A percentile compares a stretch with the other conserved stretches of the same genome.
Conservation (phyloP, 2,329 filamentous ascomycete genomes). For the Byssochlamys sp. region DNA sequence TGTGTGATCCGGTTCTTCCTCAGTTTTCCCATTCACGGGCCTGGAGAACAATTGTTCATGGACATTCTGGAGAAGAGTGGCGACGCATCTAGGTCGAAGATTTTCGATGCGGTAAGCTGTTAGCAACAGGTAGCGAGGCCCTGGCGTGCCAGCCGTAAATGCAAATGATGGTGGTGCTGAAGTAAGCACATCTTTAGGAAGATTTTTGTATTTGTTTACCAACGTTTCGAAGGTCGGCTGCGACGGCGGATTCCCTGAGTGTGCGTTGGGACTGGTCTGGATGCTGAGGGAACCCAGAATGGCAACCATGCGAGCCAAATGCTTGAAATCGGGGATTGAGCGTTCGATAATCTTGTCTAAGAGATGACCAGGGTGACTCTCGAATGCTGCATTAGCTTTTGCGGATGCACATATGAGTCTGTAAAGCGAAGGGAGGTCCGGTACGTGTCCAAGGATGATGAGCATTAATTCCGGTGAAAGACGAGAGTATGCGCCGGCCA, state of each 20-base stretch:
- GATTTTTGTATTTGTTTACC: background rate
- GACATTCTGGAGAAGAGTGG: slow-evolving; percentile 3
- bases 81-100: slow-evolving; percentile 4
- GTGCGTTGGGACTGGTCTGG: background rate
- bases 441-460: background rate
- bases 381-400: slow-evolving; percentile 1
- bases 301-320: slow-evolving; percentile 4
- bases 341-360: slow-evolving; percentile 2
- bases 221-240: background rate
- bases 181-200: slow-evolving; percentile 1
- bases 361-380: background rate
- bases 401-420: slow-evolving; percentile 2
- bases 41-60: slow-evolving; percentile 2
- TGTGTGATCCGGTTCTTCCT: background rate
- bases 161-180: slow-evolving; percentile 1
- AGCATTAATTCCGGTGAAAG: background rate
- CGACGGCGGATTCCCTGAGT: background rate
- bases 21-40: background rate
- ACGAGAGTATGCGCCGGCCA: background rate
- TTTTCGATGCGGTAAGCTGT: slow-evolving; percentile 4
- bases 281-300: slow-evolving; percentile 3
- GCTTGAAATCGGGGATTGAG: slow-evolving; percentile 4
- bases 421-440: slow-evolving; percentile 2
- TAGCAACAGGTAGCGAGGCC: slow-evolving; percentile 1
- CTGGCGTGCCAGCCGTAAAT: background rate